Percentiles rank a stretch among this genome's conserved stretches.
These are phyloP conservation scores for Centella asiatica DNA, from an alignment of 129 eudicot genomes.

Conservation along the genomic window DNA sequence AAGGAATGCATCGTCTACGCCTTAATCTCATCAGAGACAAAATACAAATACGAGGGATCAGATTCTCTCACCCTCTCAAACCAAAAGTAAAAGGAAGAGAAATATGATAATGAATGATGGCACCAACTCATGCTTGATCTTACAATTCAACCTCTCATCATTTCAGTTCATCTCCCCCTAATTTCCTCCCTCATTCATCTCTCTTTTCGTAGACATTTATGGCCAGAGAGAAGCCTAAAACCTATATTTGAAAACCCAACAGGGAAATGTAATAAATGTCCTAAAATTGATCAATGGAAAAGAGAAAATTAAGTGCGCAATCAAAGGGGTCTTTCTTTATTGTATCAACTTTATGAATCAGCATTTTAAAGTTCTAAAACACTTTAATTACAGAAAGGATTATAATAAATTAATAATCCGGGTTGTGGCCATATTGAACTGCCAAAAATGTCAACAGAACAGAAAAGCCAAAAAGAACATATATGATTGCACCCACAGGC, in stretches of 20 bases:
- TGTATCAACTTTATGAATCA: slow-evolving; percentile 14
- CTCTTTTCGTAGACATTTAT: background rate
- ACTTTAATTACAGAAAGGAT: slow-evolving; percentile 3
- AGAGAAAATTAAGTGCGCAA: slow-evolving; percentile 38
- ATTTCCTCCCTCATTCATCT: background rate
- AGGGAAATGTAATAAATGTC: slow-evolving; percentile 6
- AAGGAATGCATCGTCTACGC: slow-evolving; percentile 60
- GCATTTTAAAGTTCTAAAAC: background rate
- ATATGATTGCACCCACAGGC: background rate
- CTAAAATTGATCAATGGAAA: background rate
- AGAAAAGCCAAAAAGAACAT: slow-evolving; percentile 13
- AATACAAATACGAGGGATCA: slow-evolving; percentile 17
- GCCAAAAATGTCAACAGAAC: slow-evolving; percentile 17
- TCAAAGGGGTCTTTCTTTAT: slow-evolving; percentile 46
- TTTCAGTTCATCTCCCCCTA: slow-evolving; percentile 17
- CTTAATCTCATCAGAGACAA: slow-evolving; percentile 57
- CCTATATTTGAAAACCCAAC: slow-evolving; percentile 1
- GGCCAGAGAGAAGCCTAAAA: background rate
- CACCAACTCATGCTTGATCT: slow-evolving; percentile 47
- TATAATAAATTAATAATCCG: slow-evolving; percentile 16
- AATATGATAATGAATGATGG: slow-evolving; percentile 28
- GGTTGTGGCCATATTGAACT: slow-evolving; percentile 10
- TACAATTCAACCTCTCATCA: slow-evolving; percentile 50
- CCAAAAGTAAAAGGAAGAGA: slow-evolving; percentile 17
- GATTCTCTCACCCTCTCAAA: slow-evolving; percentile 20